Evolutionary conservation across 352 stramenopile genomes (phyloP).

Genomic region (Phytophthora chlamydospora): DNA sequence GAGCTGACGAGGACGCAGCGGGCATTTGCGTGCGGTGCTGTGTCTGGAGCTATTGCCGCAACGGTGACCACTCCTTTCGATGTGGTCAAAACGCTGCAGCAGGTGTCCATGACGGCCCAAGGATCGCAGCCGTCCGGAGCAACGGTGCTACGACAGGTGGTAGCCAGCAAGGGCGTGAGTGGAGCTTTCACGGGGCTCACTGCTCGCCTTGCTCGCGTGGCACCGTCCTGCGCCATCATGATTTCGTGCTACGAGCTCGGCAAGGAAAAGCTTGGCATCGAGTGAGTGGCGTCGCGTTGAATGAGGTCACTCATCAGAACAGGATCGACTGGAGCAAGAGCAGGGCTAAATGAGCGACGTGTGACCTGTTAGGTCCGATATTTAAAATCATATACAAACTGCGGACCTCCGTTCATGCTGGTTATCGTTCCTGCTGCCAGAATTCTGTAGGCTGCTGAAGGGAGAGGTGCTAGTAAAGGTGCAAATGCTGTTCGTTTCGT

Average conservation of each 20-base stretch:
- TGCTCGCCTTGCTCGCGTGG: slow-evolving; percentile 69
- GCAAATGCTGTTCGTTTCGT: too few relatives aligned
- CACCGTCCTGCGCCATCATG: slow-evolving; percentile 88
- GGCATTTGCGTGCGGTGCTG: slow-evolving; percentile 87
- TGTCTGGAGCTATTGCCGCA: slow-evolving; percentile 88
- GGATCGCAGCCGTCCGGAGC: slow-evolving; percentile 44
- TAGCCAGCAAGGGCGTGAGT: slow-evolving; percentile 48
- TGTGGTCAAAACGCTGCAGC: slow-evolving; percentile 95
- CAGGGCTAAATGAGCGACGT: slow-evolving; percentile 14
- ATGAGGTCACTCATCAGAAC: slow-evolving; percentile 14
- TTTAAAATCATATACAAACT: slow-evolving; percentile 28
- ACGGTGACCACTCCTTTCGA: slow-evolving; percentile 95
- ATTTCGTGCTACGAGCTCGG: slow-evolving; percentile 85
- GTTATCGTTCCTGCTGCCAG: background rate
- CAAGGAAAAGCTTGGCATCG: slow-evolving; percentile 72
- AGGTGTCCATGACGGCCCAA: slow-evolving; percentile 60
- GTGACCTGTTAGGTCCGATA: slow-evolving; percentile 25
- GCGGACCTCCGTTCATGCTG: slow-evolving; percentile 2
- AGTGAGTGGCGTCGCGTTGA: slow-evolving; percentile 25
- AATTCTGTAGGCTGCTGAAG: too few relatives aligned
- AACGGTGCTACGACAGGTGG: slow-evolving; percentile 55
- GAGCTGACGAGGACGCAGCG: slow-evolving; percentile 62
- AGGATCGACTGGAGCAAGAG: slow-evolving; percentile 11
- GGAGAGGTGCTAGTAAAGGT: too few relatives aligned
- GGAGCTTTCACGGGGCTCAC: slow-evolving; percentile 72